A percentile compares a stretch with the other conserved stretches of the same genome.
phyloP scores from a whole-genome alignment of 345 rosid genomes.

The Eucalyptus globulus region DNA sequence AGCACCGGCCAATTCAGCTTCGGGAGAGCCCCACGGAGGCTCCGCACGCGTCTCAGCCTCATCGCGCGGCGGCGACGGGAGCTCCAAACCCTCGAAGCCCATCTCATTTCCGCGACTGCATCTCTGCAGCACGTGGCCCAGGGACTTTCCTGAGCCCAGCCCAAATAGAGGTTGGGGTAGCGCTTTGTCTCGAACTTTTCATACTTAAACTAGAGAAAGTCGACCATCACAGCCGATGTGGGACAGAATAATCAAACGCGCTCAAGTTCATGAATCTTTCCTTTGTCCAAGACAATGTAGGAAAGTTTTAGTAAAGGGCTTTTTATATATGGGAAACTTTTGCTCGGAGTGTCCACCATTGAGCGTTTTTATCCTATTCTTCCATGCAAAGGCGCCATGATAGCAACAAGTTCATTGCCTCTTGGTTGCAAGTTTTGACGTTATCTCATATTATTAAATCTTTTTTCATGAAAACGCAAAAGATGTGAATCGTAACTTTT shows the following conservation, averaged over 20 bases:
- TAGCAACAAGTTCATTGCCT: background rate
- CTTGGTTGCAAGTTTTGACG: accelerated
- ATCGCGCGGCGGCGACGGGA: background rate
- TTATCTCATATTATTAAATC: no score
- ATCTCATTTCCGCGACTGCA: background rate
- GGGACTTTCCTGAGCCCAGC: background rate
- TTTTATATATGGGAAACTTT: no score
- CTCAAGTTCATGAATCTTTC: background rate
- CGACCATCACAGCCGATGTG: accelerated
- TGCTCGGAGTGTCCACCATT: background rate
- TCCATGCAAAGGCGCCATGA: accelerated
- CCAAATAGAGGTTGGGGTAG: accelerated
- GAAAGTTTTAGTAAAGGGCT: background rate
- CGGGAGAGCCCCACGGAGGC: background rate
- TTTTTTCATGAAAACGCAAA: no score
- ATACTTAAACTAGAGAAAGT: background rate
- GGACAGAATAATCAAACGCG: background rate
- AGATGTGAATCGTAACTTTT: no score
- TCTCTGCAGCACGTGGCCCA: background rate
- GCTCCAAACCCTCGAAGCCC: background rate
- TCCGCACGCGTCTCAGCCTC: constrained; percentile 8
- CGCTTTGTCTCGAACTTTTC: accelerated
- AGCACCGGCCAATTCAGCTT: background rate
- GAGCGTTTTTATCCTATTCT: background rate
- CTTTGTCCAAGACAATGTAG: background rate